phyloP scores from a whole-genome alignment of 495 filamentous ascomycete species.

The Penicillium argentinense region DNA sequence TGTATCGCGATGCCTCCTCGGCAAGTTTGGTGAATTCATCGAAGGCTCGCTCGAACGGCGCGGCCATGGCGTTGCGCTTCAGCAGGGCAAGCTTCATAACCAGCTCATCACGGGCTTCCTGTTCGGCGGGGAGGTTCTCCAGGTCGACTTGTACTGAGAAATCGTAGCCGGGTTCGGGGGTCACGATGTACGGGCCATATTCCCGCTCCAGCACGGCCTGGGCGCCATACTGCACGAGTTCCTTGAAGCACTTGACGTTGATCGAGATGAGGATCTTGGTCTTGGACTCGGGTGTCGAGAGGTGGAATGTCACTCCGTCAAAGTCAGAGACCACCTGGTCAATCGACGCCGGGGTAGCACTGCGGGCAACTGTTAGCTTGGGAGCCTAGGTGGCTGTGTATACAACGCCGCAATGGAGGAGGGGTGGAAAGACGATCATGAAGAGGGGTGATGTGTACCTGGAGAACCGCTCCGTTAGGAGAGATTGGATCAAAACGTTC shows the following conservation, averaged over 20 bases:
- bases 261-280: conserved; percentile 91
- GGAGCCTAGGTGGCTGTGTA: conserved; percentile 25
- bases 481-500: conserved; percentile 93
- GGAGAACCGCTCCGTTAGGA: conserved; percentile 92
- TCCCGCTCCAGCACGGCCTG: conserved; percentile 87
- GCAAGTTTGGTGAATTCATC: conserved; percentile 83
- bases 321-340: conserved; percentile 98
- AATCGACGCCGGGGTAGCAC: conserved; percentile 79
- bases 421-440: conserved; percentile 11
- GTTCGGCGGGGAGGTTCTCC: conserved; percentile 77
- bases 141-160: conserved; percentile 90
- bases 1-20: conserved; percentile 87
- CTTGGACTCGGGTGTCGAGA: conserved; percentile 92
- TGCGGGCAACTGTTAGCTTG: conserved; percentile 46
- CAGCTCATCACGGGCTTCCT: conserved; percentile 79
- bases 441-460: conserved; percentile 56
- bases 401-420: conserved; percentile 17
- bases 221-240: conserved; percentile 89
- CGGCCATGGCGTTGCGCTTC: conserved; percentile 97
- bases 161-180: conserved; percentile 87
- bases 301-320: conserved; percentile 95
- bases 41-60: conserved; percentile 95
- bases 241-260: conserved; percentile 87
- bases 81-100: conserved; percentile 81
- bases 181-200: conserved; percentile 87